Percentiles rank a stretch among this genome's conserved stretches.
phyloP scores from a whole-genome alignment of 495 filamentous ascomycete genomes.

The Amniculicola lignicola region DNA sequence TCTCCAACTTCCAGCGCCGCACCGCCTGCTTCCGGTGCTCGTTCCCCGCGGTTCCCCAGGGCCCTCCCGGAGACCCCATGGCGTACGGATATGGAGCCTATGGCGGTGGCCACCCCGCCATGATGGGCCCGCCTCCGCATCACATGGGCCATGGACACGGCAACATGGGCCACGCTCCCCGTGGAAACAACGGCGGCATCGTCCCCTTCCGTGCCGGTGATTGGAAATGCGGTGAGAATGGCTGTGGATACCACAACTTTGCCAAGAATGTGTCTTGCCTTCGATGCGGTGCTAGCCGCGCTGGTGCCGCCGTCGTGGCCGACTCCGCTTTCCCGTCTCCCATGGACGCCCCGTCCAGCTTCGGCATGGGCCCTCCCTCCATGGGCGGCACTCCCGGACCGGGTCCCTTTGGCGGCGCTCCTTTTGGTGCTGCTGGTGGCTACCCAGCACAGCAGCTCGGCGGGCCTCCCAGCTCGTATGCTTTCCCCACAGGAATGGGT shows the following conservation, averaged over 20 bases:
- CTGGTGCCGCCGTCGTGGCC: constrained; percentile 86
- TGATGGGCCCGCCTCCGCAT: constrained; percentile 44
- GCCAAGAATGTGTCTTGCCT: constrained; percentile 98
- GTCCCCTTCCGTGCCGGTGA: constrained; percentile 97
- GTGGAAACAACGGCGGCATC: constrained; percentile 58
- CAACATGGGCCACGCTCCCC: constrained; percentile 60
- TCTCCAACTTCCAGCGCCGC: constrained; percentile 93
- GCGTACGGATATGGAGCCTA: constrained; percentile 76
- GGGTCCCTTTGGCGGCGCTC: constrained; percentile 69
- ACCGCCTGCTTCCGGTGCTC: constrained; percentile 99
- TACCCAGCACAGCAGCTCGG: constrained; percentile 82
- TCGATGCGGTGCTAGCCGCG: constrained; percentile 90
- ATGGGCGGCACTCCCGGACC: constrained; percentile 83
- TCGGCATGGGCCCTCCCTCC: constrained; percentile 63
- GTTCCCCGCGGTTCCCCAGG: constrained; percentile 83
- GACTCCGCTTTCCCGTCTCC: constrained; percentile 89
- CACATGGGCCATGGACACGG: constrained; percentile 77
- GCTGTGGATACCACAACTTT: constrained; percentile 99
- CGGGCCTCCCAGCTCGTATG: constrained; percentile 83
- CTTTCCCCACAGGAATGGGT: constrained; percentile 83
- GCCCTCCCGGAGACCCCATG: constrained; percentile 67
- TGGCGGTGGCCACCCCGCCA: constrained; percentile 60
- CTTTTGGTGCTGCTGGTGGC: constrained; percentile 70
- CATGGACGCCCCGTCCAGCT: constrained; percentile 79
- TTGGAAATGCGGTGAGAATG: constrained; percentile 97